Base-by-base conservation (phyloP, 2,329 filamentous ascomycete genomes). In the Colletotrichum magnum region DNA sequence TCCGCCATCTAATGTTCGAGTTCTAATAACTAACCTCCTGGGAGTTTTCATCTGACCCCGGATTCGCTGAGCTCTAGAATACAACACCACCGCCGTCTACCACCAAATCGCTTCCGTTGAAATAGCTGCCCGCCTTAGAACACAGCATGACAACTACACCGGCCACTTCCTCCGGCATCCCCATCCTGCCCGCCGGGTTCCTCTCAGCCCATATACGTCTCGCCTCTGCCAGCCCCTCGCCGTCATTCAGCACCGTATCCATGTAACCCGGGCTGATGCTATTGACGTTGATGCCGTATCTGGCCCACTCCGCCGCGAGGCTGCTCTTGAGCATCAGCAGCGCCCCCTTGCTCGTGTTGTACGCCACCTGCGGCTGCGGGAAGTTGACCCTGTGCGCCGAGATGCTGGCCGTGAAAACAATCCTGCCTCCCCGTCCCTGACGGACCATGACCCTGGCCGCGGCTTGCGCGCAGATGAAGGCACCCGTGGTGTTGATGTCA, bases 201-300 rank as follows among this genome's bases (percentile, higher is more conserved):
- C 89, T 81, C 41, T 79, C 80, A 24, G 82, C 82, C 91, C 91
- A 93, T 2, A 85, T 82, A 36, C 80, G 80, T 66, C 87, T 82
- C 45, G 85, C 85, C 45, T 83, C 82, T 12, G 83, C 83, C 54
- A 93, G 76, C 0, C 87, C 88, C 7, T 86, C 84, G 0, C 90
- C 90, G 68, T 89, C 89, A 74, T 94, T 94, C 56, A 94, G 79
- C 13, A 93, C 87, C 0, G 92, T 94, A 74, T 93, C 92, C 89
- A 94, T 93, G 73, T 94, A 94, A 0, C 92, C 92, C 0, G 93
- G 93, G 47, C 86, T 89, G 52, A 95, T 84, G 18, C 84, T 88
- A 73, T 95, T 94, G 5, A 92, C 89, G 3, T 90, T 80, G 69
- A 95, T 93, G 0, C 93, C 92, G 75, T 91, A 86, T 1, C 83